Base-by-base conservation (phyloP, 2,329 filamentous ascomycete genomes). In the Dothiorella sarmentorum region DNA sequence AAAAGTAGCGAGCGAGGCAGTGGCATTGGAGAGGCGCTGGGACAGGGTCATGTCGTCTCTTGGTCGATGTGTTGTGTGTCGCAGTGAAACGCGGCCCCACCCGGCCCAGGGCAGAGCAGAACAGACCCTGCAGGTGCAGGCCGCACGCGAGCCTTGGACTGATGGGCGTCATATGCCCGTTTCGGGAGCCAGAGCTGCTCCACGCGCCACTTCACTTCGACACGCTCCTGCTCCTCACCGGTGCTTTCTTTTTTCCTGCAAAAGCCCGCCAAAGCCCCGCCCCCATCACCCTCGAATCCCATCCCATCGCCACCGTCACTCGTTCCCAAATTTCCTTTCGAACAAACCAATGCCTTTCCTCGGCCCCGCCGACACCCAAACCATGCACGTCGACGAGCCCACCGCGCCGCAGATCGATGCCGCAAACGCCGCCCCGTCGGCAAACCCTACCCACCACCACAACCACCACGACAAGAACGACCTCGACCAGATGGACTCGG, bases 391-490 rank as follows among this genome's bases (percentile, higher is more conserved):
- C 42, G 38, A 57, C 29, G 42, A 45, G 31, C 33, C 55, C 55
- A 47, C 43, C 31, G 31, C 42, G 17, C 43, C 44, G 55, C 55
- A 49, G 55, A 58, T 49, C 20, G 18, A 69, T 70, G 68, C 68
- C 69, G 52, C 68, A 68, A 71, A 49, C 64, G 61, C 29, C 58
- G 13, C 27, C 37, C 60, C 20, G 59, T 63, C 33, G 58, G 4
- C 57, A 67, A 7, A 65, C 67, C 52, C 62, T 64, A 42, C 63
- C 62, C 26, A 67, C 60, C 33, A 56, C 60, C 49, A 27, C 24
- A 22, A 33, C 22, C 29, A 18, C n/a, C n/a, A n/a, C n/a, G n/a
- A n/a, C n/a, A n/a, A n/a, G n/a, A 31, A 49, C 26, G 18, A 56
- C 10, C 55, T 56, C 18, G 60, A 47, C 17, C 37, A 52, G 13